These are phyloP conservation scores for Arthrobotrys pseudoclavata DNA, from an alignment of 2,329 filamentous ascomycete genomes.

Conservation along the genomic window DNA sequence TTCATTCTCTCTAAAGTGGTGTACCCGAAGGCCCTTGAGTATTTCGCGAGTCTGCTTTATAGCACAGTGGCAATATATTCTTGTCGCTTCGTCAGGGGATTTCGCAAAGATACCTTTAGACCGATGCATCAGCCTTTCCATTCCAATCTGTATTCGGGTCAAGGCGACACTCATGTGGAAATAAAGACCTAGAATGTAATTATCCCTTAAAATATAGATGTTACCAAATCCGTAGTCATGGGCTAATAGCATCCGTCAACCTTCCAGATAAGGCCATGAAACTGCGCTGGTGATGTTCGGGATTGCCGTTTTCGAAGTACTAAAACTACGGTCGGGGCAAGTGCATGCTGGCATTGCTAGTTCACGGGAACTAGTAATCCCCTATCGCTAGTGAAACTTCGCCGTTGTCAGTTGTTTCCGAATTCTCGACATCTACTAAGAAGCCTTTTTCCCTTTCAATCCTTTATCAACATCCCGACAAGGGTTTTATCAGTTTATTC, in stretches of 20 bases:
- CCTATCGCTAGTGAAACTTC: not conserved
- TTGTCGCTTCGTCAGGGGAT: not conserved
- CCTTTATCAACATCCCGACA: not conserved
- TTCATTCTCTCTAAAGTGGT: not conserved
- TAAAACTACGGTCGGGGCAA: not conserved
- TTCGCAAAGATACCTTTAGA: not conserved
- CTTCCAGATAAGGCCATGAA: conserved; percentile 15
- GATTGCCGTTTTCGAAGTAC: not conserved
- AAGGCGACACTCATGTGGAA: not conserved
- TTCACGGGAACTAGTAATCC: not conserved
- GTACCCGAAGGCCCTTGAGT: too few relatives aligned
- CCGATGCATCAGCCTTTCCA: not conserved
- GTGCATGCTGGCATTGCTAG: not conserved
- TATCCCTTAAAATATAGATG: conserved; percentile 3
- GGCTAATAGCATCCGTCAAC: not conserved
- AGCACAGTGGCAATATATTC: not conserved
- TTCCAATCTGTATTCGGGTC: not conserved
- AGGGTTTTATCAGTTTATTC: not conserved
- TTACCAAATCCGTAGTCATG: conserved; percentile 19
- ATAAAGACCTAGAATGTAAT: not conserved
- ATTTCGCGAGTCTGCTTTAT: not conserved
- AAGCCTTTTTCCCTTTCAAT: not conserved
- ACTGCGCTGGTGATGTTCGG: not conserved
- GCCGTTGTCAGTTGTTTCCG: not conserved
- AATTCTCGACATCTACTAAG: not conserved